Conservation (phyloP, 331 rosid species). For the Saraca asoca region DNA sequence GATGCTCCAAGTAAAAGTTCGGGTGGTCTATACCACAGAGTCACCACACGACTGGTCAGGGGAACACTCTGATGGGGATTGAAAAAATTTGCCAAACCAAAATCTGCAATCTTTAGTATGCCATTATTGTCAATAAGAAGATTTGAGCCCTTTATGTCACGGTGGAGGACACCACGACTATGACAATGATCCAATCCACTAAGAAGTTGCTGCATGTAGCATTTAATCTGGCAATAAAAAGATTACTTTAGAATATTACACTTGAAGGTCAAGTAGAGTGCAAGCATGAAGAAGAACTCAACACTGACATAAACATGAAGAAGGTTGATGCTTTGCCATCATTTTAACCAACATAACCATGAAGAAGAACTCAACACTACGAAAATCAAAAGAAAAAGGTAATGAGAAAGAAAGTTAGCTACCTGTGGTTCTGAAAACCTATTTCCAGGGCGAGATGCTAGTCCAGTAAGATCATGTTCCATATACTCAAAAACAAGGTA, state of each 20-base stretch:
- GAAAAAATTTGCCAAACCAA: constrained; percentile 76
- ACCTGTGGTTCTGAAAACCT: constrained; percentile 94
- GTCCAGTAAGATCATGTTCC: constrained; percentile 98
- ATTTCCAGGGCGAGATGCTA: constrained; percentile 63
- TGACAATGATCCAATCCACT: constrained; percentile 94
- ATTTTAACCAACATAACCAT: constrained; percentile 17
- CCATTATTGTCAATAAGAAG: constrained; percentile 87
- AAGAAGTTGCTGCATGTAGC: constrained; percentile 92
- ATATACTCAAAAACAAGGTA: constrained; percentile 91
- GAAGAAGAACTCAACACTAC: not conserved
- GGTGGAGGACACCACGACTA: constrained; percentile 83
- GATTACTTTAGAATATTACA: constrained; percentile 25
- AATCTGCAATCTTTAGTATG: constrained; percentile 87
- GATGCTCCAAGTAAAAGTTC: constrained; percentile 92
- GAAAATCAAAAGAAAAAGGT: constrained; percentile 31
- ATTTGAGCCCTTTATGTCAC: constrained; percentile 97
- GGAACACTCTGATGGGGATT: constrained; percentile 65
- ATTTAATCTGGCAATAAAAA: constrained; percentile 60
- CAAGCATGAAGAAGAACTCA: too few species aligned
- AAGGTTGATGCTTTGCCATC: constrained; percentile 11
- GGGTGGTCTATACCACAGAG: constrained; percentile 97
- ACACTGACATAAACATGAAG: too few species aligned
- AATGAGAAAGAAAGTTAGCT: constrained; percentile 1
- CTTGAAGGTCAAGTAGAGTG: constrained; percentile 7
- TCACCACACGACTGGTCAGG: constrained; percentile 88